phyloP scores from a whole-genome alignment of 768 basidiomycete species.

The Rhodosporidiobolus odoratus region DNA sequence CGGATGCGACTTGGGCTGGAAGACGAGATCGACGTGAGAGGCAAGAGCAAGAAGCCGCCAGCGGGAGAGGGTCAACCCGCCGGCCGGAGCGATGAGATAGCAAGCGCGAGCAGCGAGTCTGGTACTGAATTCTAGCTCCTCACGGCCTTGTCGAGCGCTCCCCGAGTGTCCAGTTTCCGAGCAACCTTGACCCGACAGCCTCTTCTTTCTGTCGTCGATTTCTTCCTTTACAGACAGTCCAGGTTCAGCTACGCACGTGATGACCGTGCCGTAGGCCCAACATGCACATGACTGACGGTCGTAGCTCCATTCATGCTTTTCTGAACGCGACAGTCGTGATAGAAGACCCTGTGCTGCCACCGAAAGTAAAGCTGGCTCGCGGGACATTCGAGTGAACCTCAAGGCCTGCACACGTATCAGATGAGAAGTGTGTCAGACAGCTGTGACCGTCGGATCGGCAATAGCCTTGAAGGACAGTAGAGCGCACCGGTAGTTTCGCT shows the following conservation, averaged over 20 bases:
- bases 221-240: too few species aligned
- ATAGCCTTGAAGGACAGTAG: not conserved
- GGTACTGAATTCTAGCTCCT: too few species aligned
- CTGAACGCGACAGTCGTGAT: constrained; percentile 34
- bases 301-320: constrained; percentile 20
- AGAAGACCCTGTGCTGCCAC: constrained; percentile 45
- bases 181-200: too few species aligned
- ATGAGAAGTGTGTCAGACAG: not conserved
- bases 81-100: too few species aligned
- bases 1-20: not conserved
- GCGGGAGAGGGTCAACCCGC: not conserved
- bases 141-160: too few species aligned
- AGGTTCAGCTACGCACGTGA: too few species aligned
- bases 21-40: not conserved
- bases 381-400: constrained; percentile 46
- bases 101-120: too few species aligned
- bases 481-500: constrained; percentile 42
- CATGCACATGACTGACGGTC: too few species aligned
- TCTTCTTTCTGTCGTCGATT: too few species aligned
- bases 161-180: too few species aligned
- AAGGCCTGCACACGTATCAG: constrained; percentile 27
- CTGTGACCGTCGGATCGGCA: not conserved
- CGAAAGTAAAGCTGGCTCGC: constrained; percentile 47
- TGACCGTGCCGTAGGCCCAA: too few species aligned
- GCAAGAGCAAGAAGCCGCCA: not conserved